Evolutionary conservation across 2,329 filamentous ascomycete species (phyloP).

Genomic region (Ophiocordyceps camponoti-rufipedis): DNA sequence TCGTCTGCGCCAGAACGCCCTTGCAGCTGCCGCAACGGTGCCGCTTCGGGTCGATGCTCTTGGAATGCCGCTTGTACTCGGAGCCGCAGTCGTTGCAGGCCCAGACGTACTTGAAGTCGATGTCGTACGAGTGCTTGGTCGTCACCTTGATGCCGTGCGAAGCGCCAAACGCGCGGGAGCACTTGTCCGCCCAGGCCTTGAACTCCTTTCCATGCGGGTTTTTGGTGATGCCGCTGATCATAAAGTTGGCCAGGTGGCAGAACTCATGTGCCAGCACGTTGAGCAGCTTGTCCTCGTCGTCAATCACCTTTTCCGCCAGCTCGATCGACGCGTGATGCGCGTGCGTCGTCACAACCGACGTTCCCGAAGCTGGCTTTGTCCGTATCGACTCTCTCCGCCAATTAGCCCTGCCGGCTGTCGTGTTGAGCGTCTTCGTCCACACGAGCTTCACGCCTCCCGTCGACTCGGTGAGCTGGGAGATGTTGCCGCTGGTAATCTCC

Average conservation of each 20-base stretch:
- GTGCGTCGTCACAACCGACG: conserved; percentile 13
- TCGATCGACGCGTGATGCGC: conserved; percentile 63
- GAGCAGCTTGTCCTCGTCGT: conserved; percentile 55
- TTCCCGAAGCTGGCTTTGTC: conserved; percentile 9
- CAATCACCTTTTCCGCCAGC: conserved; percentile 74
- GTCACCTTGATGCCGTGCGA: conserved; percentile 55
- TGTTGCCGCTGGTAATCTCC: conserved; percentile 39
- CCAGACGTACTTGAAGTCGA: conserved; percentile 89
- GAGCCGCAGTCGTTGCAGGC: conserved; percentile 48
- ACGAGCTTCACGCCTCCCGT: conserved; percentile 54
- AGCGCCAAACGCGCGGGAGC: conserved; percentile 34
- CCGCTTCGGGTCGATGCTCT: conserved; percentile 56
- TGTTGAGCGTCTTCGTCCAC: conserved; percentile 65
- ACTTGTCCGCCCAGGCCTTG: conserved; percentile 50
- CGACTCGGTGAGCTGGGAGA: conserved; percentile 35
- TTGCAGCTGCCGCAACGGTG: conserved; percentile 68
- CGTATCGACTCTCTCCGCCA: conserved; percentile 45
- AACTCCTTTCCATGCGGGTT: conserved; percentile 75
- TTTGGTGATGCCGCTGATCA: conserved; percentile 57
- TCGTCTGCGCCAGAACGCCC: conserved; percentile 52
- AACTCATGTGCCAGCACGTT: conserved; percentile 96
- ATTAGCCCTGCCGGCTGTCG: conserved; percentile 58
- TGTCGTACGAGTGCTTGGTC: conserved; percentile 77
- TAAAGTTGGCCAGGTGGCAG: conserved; percentile 85
- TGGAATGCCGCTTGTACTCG: conserved; percentile 70